Evolutionary conservation across 306 rosid species (phyloP).

Genomic region (Medicago lupulina): DNA sequence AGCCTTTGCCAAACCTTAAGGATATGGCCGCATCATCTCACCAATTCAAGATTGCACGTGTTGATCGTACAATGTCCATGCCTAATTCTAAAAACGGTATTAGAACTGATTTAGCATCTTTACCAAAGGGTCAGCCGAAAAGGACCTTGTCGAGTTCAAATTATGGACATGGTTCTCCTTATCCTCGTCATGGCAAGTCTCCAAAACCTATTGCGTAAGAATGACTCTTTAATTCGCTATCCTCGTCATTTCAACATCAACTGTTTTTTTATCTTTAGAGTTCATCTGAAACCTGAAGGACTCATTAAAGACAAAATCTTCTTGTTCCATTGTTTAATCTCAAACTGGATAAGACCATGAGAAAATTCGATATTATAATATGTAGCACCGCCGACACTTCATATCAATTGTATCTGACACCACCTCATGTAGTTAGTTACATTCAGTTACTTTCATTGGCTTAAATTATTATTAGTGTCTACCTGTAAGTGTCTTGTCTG

Average conservation of each 20-base stretch:
- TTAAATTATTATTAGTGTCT: neutral
- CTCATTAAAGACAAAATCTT: neutral
- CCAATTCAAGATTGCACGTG: constrained; percentile 69
- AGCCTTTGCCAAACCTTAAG: constrained; percentile 80
- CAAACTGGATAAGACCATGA: no score
- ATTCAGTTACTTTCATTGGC: neutral
- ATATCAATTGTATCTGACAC: neutral
- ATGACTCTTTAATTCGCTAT: constrained; percentile 24
- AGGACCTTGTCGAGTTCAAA: constrained; percentile 72
- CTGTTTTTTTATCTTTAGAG: constrained; percentile 29
- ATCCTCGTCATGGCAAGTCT: constrained; percentile 52
- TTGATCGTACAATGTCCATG: constrained; percentile 72
- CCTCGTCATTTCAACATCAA: constrained; percentile 21
- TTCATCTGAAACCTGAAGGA: constrained; percentile 29
- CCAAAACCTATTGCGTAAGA: constrained; percentile 57
- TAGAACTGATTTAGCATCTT: constrained; percentile 62
- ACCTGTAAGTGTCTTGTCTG: neutral
- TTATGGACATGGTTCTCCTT: constrained; percentile 72
- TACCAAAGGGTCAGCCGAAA: constrained; percentile 70
- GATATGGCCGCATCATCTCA: constrained; percentile 89
- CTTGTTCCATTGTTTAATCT: neutral
- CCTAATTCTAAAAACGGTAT: constrained; percentile 62
- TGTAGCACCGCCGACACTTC: neutral
- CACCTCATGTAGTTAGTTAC: neutral
- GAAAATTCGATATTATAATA: no score